Evolutionary conservation across 2,329 filamentous ascomycete species (phyloP), one percentile per base, ranked within the genome.

Genomic region (Cladosporium phlei): DNA sequence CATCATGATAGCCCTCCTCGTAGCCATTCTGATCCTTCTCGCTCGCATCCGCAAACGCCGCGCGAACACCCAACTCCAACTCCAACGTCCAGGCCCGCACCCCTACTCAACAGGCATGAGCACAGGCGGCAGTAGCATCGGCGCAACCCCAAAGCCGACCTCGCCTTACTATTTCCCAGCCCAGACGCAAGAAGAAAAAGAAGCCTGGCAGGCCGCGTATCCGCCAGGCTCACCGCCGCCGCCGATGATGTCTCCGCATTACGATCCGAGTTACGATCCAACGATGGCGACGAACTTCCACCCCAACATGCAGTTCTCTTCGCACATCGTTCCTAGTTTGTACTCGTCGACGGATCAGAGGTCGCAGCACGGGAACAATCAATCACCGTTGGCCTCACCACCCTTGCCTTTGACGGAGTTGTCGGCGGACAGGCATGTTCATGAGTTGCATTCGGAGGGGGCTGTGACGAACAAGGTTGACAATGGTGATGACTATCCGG

Each of bases 1-100:
- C 19, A 49, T 55, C 19, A 38, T 47, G n/a, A 38, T 59, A 19
- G n/a, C 56, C 19, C 48, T 52, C 12, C 46, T 46, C 16, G 25
- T 55, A 11, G 49, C 37, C 3, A 14, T 59, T 25, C 24, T 35
- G 10, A 17, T 52, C 22, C 51, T 49, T 24, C 45, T 52, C 20
- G 44, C 42, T 28, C 51, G 49, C 17, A 53, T 48, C 29, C 49
- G 39, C 22, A n/a, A n/a, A n/a, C 52, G 35, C 32, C 49, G 30
- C n/a, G 21, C 10, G 6, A 43, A 42, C 33, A 40, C 20, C 27
- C 47, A 28, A 16, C 11, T n/a, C n/a, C n/a, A n/a, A n/a, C n/a
- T n/a, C n/a, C n/a, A n/a, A n/a, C n/a, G n/a, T n/a, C n/a, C n/a
- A n/a, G n/a, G n/a, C n/a, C n/a, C n/a, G n/a, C 12, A 7, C 29